Conservation (phyloP, 2,329 filamentous ascomycete species). For the Cyphellophora europaea region DNA sequence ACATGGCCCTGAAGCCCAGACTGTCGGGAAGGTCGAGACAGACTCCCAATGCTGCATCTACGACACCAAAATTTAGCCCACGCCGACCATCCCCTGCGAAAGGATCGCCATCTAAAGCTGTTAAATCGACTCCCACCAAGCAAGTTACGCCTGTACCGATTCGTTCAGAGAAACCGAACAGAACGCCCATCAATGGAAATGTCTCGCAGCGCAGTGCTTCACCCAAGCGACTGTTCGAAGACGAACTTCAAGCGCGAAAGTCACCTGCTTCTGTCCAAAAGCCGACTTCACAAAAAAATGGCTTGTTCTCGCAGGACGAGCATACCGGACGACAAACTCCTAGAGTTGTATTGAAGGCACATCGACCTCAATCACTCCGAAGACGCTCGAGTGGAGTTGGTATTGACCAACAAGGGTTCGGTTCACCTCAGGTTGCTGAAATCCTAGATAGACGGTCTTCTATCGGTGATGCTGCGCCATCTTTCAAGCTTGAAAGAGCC, state of each 20-base stretch:
- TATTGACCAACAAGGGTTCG: slow-evolving; percentile 60
- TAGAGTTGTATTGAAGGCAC: slow-evolving; percentile 53
- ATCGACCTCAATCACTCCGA: slow-evolving; percentile 26
- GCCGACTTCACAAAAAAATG: slow-evolving; percentile 25
- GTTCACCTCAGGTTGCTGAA: slow-evolving; percentile 64
- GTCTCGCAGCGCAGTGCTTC: slow-evolving; percentile 38
- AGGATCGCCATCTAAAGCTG: slow-evolving; percentile 29
- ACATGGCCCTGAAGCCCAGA: slow-evolving; percentile 40
- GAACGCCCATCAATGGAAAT: slow-evolving; percentile 38
- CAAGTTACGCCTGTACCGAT: slow-evolving; percentile 34
- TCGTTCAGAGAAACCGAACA: slow-evolving; percentile 39
- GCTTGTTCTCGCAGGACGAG: slow-evolving; percentile 46
- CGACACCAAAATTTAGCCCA: slow-evolving; percentile 24
- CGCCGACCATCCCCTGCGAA: slow-evolving; percentile 19
- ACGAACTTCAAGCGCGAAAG: slow-evolving; percentile 30
- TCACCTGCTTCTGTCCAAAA: slow-evolving; percentile 22
- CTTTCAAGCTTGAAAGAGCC: slow-evolving; percentile 49
- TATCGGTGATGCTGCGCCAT: slow-evolving; percentile 56
- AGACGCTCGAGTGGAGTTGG: slow-evolving; percentile 59
- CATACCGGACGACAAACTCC: slow-evolving; percentile 52
- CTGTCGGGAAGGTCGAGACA: slow-evolving; percentile 39
- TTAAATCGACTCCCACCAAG: slow-evolving; percentile 28
- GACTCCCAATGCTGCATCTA: slow-evolving; percentile 35
- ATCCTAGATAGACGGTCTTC: slow-evolving; percentile 63
- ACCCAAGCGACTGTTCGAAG: slow-evolving; percentile 37